phyloP scores from a whole-genome alignment of 2,329 filamentous ascomycete species.

The Botrytis deweyae region DNA sequence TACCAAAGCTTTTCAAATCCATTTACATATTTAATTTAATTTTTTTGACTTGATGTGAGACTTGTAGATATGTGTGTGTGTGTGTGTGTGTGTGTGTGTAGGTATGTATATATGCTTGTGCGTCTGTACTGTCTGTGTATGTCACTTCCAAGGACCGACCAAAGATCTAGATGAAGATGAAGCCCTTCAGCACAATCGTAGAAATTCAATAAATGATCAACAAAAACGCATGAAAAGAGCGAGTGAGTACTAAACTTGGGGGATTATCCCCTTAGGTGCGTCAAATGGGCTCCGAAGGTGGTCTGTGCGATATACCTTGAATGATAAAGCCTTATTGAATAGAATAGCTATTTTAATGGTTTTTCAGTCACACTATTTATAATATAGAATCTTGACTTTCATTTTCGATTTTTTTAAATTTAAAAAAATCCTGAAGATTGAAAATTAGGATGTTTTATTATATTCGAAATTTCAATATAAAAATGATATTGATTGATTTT shows the following conservation, averaged over 20 bases:
- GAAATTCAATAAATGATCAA: not conserved
- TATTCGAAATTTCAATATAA: too few relatives aligned
- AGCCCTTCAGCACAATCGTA: not conserved
- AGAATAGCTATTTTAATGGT: too few relatives aligned
- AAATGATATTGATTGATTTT: too few relatives aligned
- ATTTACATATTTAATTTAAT: not conserved
- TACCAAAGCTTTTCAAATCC: not conserved
- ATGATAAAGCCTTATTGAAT: too few relatives aligned
- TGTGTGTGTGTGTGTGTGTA: not conserved
- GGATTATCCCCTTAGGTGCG: too few relatives aligned
- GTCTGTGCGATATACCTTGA: too few relatives aligned
- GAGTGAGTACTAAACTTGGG: not conserved
- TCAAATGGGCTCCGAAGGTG: too few relatives aligned
- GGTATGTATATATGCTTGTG: not conserved
- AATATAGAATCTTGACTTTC: too few relatives aligned
- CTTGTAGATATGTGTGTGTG: not conserved
- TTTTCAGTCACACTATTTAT: too few relatives aligned
- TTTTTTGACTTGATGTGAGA: not conserved
- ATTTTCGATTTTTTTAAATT: too few relatives aligned
- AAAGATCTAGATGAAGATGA: not conserved
- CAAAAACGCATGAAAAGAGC: not conserved
- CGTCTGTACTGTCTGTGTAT: not conserved
- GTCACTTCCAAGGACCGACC: not conserved
- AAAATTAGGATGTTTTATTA: too few relatives aligned
- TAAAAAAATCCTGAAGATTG: too few relatives aligned